Conservation (phyloP, 371 early-diverging fungal genomes). For the Zychaea mexicana region DNA sequence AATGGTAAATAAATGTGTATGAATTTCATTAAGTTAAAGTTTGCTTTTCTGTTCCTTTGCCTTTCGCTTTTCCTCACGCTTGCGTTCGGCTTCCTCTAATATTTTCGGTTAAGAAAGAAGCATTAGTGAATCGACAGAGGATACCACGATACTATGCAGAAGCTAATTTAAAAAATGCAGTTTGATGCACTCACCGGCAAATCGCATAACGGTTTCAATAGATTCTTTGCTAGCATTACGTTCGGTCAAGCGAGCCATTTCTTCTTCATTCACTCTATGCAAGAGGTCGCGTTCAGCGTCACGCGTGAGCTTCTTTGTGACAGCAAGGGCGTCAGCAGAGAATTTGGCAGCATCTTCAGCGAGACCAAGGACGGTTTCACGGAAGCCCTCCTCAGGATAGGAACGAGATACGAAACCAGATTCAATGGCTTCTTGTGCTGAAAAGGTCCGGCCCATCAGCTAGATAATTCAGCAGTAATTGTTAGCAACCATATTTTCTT, state of each 20-base stretch:
- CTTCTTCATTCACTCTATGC: conserved; percentile 42
- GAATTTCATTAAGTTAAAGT: neutral
- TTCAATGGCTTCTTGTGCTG: conserved; percentile 54
- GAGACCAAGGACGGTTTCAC: conserved; percentile 41
- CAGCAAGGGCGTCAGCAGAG: conserved; percentile 52
- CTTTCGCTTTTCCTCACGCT: neutral
- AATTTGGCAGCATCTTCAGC: conserved; percentile 57
- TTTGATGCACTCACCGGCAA: conserved; percentile 29
- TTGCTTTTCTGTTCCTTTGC: conserved; percentile 4
- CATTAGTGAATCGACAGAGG: neutral
- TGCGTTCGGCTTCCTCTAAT: conserved; percentile 5
- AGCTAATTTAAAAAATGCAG: neutral
- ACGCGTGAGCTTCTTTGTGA: conserved; percentile 55
- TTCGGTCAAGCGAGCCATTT: conserved; percentile 39
- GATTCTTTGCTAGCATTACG: conserved; percentile 30
- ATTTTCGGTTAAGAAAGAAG: neutral
- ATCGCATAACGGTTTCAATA: conserved; percentile 24
- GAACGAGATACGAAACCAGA: conserved; percentile 51
- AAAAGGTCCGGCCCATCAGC: conserved; percentile 57
- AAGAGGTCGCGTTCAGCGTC: conserved; percentile 43
- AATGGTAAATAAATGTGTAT: too few relatives aligned
- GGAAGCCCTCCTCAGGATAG: conserved; percentile 53
- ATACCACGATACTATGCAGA: neutral
- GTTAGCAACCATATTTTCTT: neutral
- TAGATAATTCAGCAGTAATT: conserved; percentile 19